phyloP scores from a whole-genome alignment of 2,329 filamentous ascomycete species.

The Tetracladium maxilliforme region DNA sequence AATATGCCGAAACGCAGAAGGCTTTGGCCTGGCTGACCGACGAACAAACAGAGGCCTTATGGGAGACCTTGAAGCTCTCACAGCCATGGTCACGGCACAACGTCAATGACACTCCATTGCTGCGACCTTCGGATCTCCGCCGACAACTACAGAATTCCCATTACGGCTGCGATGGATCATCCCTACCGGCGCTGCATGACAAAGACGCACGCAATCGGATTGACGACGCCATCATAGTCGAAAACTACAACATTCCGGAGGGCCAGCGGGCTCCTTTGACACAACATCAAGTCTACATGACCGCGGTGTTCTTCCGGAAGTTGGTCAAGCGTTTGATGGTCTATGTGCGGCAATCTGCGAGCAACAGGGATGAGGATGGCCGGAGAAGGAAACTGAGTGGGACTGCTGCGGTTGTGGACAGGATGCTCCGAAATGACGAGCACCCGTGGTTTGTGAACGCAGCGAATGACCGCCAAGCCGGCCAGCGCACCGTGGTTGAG shows the following conservation, averaged over 20 bases:
- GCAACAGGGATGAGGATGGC: no score
- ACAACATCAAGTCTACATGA: no score
- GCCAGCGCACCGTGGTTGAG: neutral
- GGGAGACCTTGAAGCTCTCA: neutral
- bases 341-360: no score
- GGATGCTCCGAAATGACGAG: neutral
- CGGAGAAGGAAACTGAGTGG: neutral
- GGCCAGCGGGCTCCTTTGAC: no score
- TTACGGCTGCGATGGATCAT: no score
- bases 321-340: no score
- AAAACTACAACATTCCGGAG: no score
- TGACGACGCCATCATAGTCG: neutral
- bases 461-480: neutral
- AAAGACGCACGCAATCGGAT: slow-evolving; percentile 1
- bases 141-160: no score
- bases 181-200: slow-evolving; percentile 1
- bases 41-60: slow-evolving; percentile 1
- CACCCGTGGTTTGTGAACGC: neutral
- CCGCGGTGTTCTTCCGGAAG: no score
- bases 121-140: no score
- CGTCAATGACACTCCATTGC: neutral
- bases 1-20: slow-evolving; percentile 1
- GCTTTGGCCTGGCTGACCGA: neutral
- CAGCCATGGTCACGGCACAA: neutral
- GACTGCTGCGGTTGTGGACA: neutral